These are phyloP conservation scores for Cladophialophora carrionii DNA, from an alignment of 2,329 filamentous ascomycete species.

Conservation along the genomic window DNA sequence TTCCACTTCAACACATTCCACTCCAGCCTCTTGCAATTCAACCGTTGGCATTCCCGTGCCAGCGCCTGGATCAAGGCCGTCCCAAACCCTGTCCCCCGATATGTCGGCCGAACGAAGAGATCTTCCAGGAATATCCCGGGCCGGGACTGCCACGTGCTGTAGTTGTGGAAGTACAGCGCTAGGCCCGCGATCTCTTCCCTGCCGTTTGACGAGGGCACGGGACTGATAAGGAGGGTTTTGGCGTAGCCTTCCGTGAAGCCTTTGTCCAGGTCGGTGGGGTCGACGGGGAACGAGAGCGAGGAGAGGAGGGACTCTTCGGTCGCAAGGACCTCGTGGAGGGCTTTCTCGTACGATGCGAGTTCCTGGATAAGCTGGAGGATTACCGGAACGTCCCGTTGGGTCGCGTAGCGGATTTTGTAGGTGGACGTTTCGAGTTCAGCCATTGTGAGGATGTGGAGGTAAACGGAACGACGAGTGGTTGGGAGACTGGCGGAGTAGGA, in stretches of 20 bases:
- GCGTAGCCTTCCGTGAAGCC: slow-evolving; percentile 60
- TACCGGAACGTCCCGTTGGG: slow-evolving; percentile 69
- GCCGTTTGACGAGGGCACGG: slow-evolving; percentile 44
- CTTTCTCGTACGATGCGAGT: slow-evolving; percentile 85
- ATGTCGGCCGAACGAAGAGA: slow-evolving; percentile 74
- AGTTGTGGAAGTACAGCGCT: slow-evolving; percentile 94
- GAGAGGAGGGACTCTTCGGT: slow-evolving; percentile 71
- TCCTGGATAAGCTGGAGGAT: slow-evolving; percentile 83
- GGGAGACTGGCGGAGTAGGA: not conserved
- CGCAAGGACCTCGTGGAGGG: slow-evolving; percentile 72
- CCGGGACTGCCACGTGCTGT: slow-evolving; percentile 86
- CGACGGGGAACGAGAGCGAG: slow-evolving; percentile 75
- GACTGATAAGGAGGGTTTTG: slow-evolving; percentile 71
- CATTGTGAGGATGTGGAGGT: slow-evolving; percentile 20
- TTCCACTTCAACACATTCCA: slow-evolving; percentile 96
- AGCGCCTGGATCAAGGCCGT: slow-evolving; percentile 72
- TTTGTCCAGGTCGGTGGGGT: slow-evolving; percentile 42
- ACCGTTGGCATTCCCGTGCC: slow-evolving; percentile 75
- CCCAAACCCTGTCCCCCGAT: slow-evolving; percentile 78
- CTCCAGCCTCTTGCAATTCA: slow-evolving; percentile 76
- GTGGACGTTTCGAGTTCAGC: slow-evolving; percentile 31
- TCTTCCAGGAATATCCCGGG: slow-evolving; percentile 94
- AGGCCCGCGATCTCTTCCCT: slow-evolving; percentile 66
- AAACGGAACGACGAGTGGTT: not conserved
- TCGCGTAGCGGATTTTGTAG: slow-evolving; percentile 38